phyloP scores from a whole-genome alignment of 257 asterid genomes.

The Przewalskia tangutica region DNA sequence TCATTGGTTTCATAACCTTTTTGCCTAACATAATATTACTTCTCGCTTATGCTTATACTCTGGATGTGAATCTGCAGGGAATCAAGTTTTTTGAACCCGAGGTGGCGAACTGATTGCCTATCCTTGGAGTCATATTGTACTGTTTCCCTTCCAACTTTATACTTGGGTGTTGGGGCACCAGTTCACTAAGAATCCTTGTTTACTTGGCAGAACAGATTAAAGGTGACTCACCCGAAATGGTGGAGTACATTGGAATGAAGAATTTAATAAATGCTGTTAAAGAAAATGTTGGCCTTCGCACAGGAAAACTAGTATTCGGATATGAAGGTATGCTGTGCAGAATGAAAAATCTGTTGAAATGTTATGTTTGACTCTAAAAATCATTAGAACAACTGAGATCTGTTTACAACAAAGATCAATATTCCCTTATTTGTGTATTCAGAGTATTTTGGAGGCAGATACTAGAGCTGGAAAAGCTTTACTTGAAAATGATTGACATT shows the following conservation, averaged over 20 bases:
- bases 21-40: not conserved
- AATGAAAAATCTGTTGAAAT: not conserved
- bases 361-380: not conserved
- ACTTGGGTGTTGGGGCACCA: not conserved
- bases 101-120: constrained; percentile 44
- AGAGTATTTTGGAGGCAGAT: not conserved
- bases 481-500: not conserved
- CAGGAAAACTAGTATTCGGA: constrained; percentile 73
- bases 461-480: not conserved
- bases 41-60: constrained; percentile 3
- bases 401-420: not conserved
- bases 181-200: constrained; percentile 10
- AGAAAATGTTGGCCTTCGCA: constrained; percentile 63
- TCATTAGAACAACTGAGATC: not conserved
- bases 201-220: constrained; percentile 56
- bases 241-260: constrained; percentile 85
- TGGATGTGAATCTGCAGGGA: constrained; percentile 46
- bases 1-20: not conserved
- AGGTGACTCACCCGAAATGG: constrained; percentile 95
- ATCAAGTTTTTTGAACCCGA: constrained; percentile 97
- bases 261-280: constrained; percentile 66
- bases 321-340: constrained; percentile 48
- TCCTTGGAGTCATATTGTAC: constrained; percentile 8
- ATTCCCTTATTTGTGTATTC: not conserved
- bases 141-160: not conserved